Evolutionary conservation across 768 basidiomycete genomes (phyloP).

Genomic region (Phaeotremella fagi): DNA sequence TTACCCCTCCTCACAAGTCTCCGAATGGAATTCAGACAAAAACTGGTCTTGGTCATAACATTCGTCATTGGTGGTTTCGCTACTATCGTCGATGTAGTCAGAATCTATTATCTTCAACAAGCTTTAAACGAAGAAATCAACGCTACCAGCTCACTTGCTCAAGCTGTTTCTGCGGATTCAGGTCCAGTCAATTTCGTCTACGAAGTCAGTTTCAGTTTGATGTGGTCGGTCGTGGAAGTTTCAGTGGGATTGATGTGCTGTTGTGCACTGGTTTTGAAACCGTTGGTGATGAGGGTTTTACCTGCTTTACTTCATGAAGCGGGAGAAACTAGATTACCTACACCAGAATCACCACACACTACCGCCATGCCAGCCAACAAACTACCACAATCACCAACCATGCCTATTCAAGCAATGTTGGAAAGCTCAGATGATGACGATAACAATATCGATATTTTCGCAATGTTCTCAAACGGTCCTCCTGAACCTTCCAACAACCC

Average conservation of each 20-base stretch:
- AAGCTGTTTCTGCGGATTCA: neutral
- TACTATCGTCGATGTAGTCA: constrained; percentile 43
- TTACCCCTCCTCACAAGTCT: constrained; percentile 44
- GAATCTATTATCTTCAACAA: constrained; percentile 44
- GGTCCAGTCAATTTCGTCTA: constrained; percentile 33
- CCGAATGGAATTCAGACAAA: constrained; percentile 42
- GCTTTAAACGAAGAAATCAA: constrained; percentile 26
- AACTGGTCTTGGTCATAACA: constrained; percentile 40
- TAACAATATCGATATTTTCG: constrained; percentile 18
- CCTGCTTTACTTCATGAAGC: constrained; percentile 25
- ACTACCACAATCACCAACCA: neutral
- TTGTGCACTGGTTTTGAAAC: constrained; percentile 44
- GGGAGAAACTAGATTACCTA: neutral
- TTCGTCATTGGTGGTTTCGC: constrained; percentile 45
- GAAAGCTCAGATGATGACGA: constrained; percentile 2
- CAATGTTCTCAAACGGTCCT: constrained; percentile 16
- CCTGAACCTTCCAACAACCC: neutral
- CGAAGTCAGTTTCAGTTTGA: constrained; percentile 35
- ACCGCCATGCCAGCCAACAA: neutral
- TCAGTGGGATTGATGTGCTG: constrained; percentile 40
- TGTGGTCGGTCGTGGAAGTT: constrained; percentile 46
- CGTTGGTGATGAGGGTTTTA: constrained; percentile 36
- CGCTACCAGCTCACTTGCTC: constrained; percentile 1
- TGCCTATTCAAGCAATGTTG: neutral
- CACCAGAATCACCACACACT: neutral